phyloP scores from a whole-genome alignment of 192 early-diverging fungal species.

The Coemansia sp. region DNA sequence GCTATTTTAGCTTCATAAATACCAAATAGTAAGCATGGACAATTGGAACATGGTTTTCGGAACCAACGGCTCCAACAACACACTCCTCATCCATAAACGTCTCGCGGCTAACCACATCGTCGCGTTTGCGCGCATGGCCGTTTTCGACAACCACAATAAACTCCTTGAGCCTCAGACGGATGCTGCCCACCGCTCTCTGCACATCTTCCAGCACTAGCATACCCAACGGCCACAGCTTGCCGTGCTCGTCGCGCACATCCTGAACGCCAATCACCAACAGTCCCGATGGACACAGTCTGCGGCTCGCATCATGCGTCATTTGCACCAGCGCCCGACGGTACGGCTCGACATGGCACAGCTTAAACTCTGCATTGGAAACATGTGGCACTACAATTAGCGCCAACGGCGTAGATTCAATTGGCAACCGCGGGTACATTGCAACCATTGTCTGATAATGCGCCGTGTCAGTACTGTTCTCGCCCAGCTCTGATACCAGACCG shows the following conservation, averaged over 20 bases:
- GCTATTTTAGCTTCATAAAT: constrained; percentile 53
- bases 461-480: constrained; percentile 73
- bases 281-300: constrained; percentile 60
- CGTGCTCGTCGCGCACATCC: constrained; percentile 62
- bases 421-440: constrained; percentile 43
- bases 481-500: constrained; percentile 78
- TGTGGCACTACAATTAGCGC: constrained; percentile 66
- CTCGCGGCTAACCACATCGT: constrained; percentile 43
- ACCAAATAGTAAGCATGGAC: constrained; percentile 56
- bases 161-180: constrained; percentile 54
- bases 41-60: constrained; percentile 46
- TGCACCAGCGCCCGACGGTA: constrained; percentile 68
- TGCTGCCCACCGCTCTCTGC: constrained; percentile 54
- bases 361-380: constrained; percentile 54
- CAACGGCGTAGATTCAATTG: constrained; percentile 38
- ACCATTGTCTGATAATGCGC: constrained; percentile 68
- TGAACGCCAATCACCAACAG: constrained; percentile 70
- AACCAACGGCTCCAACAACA: constrained; percentile 15
- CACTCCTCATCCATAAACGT: constrained; percentile 44
- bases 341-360: constrained; percentile 48
- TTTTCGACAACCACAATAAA: constrained; percentile 55
- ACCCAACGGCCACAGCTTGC: constrained; percentile 71
- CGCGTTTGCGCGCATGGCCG: constrained; percentile 50
- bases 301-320: constrained; percentile 59
- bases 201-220: constrained; percentile 78